Evolutionary conservation across 164 flowering plant species (phyloP).

Genomic region (Warburgia ugandensis): DNA sequence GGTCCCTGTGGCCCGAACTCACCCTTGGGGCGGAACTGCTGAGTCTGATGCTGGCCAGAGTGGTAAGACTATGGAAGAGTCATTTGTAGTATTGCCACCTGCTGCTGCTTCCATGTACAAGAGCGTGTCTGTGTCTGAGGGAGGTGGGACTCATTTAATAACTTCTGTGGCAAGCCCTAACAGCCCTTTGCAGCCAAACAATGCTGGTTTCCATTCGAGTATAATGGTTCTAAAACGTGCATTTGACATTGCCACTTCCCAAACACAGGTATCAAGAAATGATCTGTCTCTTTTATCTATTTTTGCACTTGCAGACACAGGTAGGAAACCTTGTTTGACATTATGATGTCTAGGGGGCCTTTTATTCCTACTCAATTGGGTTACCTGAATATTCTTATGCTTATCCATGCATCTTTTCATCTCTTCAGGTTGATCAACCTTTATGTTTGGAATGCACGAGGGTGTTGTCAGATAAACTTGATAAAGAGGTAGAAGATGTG

Average conservation of each 20-base stretch:
- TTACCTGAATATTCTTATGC: too few relatives aligned
- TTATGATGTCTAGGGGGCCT: too few relatives aligned
- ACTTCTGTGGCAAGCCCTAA: constrained; percentile 39
- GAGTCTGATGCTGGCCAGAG: constrained; percentile 47
- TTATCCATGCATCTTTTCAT: not conserved
- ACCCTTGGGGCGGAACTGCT: constrained; percentile 46
- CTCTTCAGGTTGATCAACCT: constrained; percentile 85
- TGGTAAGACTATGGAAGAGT: constrained; percentile 89
- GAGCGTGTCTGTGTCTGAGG: constrained; percentile 61
- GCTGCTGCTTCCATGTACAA: constrained; percentile 81
- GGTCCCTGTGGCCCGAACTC: constrained; percentile 63
- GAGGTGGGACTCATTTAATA: constrained; percentile 38
- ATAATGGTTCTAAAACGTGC: constrained; percentile 82
- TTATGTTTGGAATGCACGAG: constrained; percentile 97
- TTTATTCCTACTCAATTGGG: too few relatives aligned
- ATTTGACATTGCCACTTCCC: constrained; percentile 83
- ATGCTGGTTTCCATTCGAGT: constrained; percentile 79
- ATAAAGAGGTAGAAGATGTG: constrained; percentile 97
- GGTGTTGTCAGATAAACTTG: constrained; percentile 85
- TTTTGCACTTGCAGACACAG: too few relatives aligned
- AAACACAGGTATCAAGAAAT: constrained; percentile 54
- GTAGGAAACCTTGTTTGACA: too few relatives aligned
- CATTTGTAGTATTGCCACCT: constrained; percentile 88
- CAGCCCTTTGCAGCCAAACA: constrained; percentile 43
- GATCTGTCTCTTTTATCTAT: too few relatives aligned